phyloP scores from a whole-genome alignment of 2,329 filamentous ascomycete genomes.

The Macrophomina phaseolina region DNA sequence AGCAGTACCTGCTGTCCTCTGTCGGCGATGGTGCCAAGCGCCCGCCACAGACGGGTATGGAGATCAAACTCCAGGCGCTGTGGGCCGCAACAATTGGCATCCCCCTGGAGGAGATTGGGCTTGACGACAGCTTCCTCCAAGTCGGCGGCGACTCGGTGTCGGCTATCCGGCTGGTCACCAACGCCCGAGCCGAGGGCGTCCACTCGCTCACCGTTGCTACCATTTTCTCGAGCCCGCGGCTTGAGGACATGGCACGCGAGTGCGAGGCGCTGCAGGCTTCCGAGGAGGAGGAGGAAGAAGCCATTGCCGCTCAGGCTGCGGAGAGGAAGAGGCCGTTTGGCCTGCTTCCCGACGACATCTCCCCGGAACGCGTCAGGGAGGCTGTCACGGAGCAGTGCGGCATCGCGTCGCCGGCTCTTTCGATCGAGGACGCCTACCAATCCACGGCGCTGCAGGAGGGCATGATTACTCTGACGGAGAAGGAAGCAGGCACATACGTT shows the following conservation, averaged over 20 bases:
- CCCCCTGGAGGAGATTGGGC: slow-evolving; percentile 26
- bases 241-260: slow-evolving; percentile 31
- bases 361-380: neutral
- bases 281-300: neutral
- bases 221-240: slow-evolving; percentile 32
- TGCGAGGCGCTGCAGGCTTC: slow-evolving; percentile 34
- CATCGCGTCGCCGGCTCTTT: slow-evolving; percentile 24
- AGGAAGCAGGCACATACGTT: slow-evolving; percentile 59
- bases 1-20: neutral
- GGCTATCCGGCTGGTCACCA: neutral
- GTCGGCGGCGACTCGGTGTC: slow-evolving; percentile 14
- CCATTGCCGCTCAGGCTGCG: neutral
- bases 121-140: slow-evolving; percentile 19
- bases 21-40: neutral
- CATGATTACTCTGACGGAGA: slow-evolving; percentile 60
- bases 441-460: slow-evolving; percentile 62
- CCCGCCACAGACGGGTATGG: slow-evolving; percentile 17
- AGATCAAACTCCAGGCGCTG: slow-evolving; percentile 28
- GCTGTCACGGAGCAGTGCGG: neutral
- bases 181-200: slow-evolving; percentile 18
- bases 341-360: neutral
- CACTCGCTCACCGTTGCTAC: slow-evolving; percentile 29
- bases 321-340: slow-evolving; percentile 5
- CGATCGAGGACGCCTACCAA: slow-evolving; percentile 58
- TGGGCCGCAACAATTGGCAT: slow-evolving; percentile 33